Conservation (phyloP, 768 basidiomycete species). For the Pisolithus albus region DNA sequence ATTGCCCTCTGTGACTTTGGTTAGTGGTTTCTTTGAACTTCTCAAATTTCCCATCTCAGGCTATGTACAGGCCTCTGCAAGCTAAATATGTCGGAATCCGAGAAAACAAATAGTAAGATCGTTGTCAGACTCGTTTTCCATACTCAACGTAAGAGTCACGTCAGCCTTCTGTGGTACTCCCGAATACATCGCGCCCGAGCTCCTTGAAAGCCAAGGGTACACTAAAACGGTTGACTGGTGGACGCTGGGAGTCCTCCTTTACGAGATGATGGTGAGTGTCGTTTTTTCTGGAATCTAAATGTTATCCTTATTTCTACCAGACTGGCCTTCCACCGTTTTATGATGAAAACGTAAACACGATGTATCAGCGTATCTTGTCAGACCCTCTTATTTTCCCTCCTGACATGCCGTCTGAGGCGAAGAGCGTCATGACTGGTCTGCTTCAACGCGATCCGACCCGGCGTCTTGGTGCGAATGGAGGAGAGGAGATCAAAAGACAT, state of each 20-base stretch:
- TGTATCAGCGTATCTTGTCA: conserved; percentile 92
- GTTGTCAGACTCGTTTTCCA: not conserved
- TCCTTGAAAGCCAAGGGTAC: conserved; percentile 94
- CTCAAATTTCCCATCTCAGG: conserved; percentile 3
- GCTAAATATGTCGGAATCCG: conserved; percentile 94
- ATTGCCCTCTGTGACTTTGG: conserved; percentile 98
- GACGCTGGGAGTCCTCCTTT: conserved; percentile 94
- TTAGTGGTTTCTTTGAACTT: conserved; percentile 12
- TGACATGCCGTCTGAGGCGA: conserved; percentile 83
- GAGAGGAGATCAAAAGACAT: conserved; percentile 93
- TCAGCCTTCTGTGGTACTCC: conserved; percentile 96
- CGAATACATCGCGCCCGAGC: conserved; percentile 96
- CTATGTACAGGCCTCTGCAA: conserved; percentile 65
- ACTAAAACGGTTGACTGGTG: conserved; percentile 99
- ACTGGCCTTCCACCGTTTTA: conserved; percentile 98
- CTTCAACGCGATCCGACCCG: conserved; percentile 82
- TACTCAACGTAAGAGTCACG: not conserved
- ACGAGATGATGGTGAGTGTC: conserved; percentile 81
- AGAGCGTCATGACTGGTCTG: conserved; percentile 81
- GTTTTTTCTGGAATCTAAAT: not conserved
- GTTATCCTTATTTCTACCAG: conserved; percentile 30
- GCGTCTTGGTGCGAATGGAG: conserved; percentile 87
- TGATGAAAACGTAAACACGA: conserved; percentile 96
- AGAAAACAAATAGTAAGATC: conserved; percentile 88
- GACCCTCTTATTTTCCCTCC: conserved; percentile 90